Evolutionary conservation across 148 eudicot species (phyloP), one percentile per base, ranked within the genome.

Genomic region (Chenopodium suecicum): DNA sequence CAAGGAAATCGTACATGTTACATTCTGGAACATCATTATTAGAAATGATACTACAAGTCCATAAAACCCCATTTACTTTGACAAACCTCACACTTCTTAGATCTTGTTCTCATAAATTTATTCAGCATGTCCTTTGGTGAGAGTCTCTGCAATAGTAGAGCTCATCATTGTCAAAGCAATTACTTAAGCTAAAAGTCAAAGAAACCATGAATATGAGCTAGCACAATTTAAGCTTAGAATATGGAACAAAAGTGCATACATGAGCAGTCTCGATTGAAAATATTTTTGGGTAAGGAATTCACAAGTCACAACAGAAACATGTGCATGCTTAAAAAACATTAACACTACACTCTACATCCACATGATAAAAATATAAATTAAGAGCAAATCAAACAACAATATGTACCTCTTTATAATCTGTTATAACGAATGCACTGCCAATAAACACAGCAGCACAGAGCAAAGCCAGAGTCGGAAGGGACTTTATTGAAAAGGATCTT

Each of bases 1-100:
- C 76, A 47, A 82, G 80, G 23, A 79, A 76, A 65, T 20, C 63
- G n/a, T 19, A 9, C 27, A 73, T 25, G 75, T 65, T 22, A 48
- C 60, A 37, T 41, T 7, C 7, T 25, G 16, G n/a, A 17, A 25
- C 27, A 11, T 46, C 31, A 66, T 3, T 52, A 69, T 14, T 71
- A 7, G n/a, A 41, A 37, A 52, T n/a, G 12, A 63, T 76, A 12
- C 14, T 37, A 44, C 13, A 81, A 80, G 52, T 14, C 12, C 54
- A 78, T 58, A 34, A 20, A 73, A 58, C 47, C 67, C 20, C 58
- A 74, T 31, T 25, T 3, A 44, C 73, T 2, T 63, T 47, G 25
- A 81, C 89, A 83, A 78, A 91, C 94, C 94, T 89, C 83, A 70
- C 91, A 91, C 37, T 82, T 84, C 7, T 78, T 80, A 62, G 85